These are phyloP conservation scores for Candida tropicalis DNA, from an alignment of 1,139 yeast species.

Conservation along the genomic window DNA sequence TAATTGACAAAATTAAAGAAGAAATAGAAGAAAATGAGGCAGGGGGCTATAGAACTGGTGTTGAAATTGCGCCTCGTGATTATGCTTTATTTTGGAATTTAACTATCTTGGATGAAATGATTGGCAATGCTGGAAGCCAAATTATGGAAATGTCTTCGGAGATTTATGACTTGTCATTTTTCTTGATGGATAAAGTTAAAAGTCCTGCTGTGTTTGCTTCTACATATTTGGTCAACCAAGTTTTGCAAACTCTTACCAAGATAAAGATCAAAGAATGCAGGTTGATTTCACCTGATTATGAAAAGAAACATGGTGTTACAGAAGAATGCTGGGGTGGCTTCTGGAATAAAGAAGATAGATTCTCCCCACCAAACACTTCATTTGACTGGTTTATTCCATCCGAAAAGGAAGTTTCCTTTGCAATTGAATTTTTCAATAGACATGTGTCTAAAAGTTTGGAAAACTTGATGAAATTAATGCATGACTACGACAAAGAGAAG, in stretches of 20 bases:
- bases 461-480: constrained; percentile 44
- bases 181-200: constrained; percentile 57
- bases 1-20: constrained; percentile 57
- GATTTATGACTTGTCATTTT: constrained; percentile 52
- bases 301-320: constrained; percentile 33
- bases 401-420: constrained; percentile 57
- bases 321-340: constrained; percentile 74
- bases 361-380: constrained; percentile 43
- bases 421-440: constrained; percentile 58
- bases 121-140: constrained; percentile 65
- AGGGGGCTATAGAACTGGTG: constrained; percentile 71
- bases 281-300: constrained; percentile 48
- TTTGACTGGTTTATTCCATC: constrained; percentile 81
- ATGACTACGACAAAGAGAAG: constrained; percentile 22
- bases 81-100: constrained; percentile 75
- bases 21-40: constrained; percentile 87
- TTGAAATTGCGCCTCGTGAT: constrained; percentile 75
- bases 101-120: constrained; percentile 67
- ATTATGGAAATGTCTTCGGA: constrained; percentile 50
- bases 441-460: constrained; percentile 49
- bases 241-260: constrained; percentile 65
- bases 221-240: constrained; percentile 59
- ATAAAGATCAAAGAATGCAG: constrained; percentile 58
- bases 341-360: constrained; percentile 52
- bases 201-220: constrained; percentile 64